Evolutionary conservation across 139 green algal species (phyloP).

Genomic region (Trebouxia sp.): DNA sequence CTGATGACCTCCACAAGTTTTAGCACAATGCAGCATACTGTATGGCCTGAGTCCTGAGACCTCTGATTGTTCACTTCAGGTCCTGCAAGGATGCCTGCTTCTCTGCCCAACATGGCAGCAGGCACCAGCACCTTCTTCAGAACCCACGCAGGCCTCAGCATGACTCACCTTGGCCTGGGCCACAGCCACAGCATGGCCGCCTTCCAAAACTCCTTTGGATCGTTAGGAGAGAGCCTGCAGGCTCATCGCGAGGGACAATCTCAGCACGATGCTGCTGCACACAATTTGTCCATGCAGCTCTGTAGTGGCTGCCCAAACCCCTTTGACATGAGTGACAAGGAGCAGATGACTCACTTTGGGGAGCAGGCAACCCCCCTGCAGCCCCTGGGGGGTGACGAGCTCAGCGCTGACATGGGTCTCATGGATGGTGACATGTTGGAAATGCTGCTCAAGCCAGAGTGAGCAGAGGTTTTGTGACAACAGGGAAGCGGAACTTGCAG

Average conservation of each 20-base stretch:
- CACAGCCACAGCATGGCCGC: not conserved
- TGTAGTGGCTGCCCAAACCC: not conserved
- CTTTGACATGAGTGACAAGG: not conserved
- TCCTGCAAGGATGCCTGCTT: not conserved
- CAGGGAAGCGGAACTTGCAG: too few relatives aligned
- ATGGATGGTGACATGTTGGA: constrained; percentile 36
- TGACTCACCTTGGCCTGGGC: not conserved
- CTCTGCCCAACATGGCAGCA: not conserved
- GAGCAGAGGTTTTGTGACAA: too few relatives aligned
- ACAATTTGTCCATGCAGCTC: not conserved
- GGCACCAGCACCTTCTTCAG: not conserved
- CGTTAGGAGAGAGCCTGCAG: not conserved
- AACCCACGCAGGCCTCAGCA: not conserved
- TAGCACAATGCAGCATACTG: too few relatives aligned
- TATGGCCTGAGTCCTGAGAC: too few relatives aligned
- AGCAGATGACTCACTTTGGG: not conserved
- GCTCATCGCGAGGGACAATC: not conserved
- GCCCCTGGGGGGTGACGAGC: not conserved
- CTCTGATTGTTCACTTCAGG: too few relatives aligned
- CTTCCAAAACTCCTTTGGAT: too few relatives aligned
- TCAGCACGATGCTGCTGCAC: not conserved
- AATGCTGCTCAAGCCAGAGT: constrained; percentile 30
- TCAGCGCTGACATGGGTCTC: constrained; percentile 33
- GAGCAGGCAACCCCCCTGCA: not conserved
- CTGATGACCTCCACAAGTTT: too few relatives aligned